Evolutionary conservation across 2,329 filamentous ascomycete genomes (phyloP).

Genomic region (Pyrenochaeta sp.): DNA sequence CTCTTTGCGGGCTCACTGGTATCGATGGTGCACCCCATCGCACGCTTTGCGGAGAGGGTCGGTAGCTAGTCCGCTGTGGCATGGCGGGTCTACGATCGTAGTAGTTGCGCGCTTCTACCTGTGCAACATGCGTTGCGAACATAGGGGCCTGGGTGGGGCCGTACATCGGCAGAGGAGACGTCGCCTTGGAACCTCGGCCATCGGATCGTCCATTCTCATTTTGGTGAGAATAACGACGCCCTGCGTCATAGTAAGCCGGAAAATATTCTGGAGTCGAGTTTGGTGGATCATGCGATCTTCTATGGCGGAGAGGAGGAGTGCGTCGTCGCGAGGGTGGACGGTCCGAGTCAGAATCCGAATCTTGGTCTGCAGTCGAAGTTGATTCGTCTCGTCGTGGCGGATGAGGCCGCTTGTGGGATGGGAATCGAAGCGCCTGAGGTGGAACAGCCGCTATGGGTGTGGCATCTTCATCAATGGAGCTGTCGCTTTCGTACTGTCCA

Average conservation of each 20-base stretch:
- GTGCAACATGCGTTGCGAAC: slow-evolving; percentile 56
- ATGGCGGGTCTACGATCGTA: slow-evolving; percentile 39
- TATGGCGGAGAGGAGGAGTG: slow-evolving; percentile 47
- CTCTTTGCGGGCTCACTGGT: slow-evolving; percentile 27
- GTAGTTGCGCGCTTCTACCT: slow-evolving; percentile 44
- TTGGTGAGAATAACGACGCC: slow-evolving; percentile 38
- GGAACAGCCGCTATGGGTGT: slow-evolving; percentile 36
- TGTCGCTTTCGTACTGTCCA: slow-evolving; percentile 37
- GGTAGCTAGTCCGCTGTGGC: slow-evolving; percentile 34
- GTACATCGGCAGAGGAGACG: slow-evolving; percentile 45
- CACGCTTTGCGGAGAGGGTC: slow-evolving; percentile 26
- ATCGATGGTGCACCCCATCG: slow-evolving; percentile 30
- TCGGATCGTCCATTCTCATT: slow-evolving; percentile 18
- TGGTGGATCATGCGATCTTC: slow-evolving; percentile 53
- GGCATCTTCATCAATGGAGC: slow-evolving; percentile 37
- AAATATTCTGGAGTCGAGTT: slow-evolving; percentile 49
- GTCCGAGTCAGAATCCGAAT: slow-evolving; percentile 42
- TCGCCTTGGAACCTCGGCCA: slow-evolving; percentile 23
- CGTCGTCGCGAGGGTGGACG: slow-evolving; percentile 31
- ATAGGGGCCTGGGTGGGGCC: slow-evolving; percentile 55
- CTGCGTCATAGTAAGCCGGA: slow-evolving; percentile 39
- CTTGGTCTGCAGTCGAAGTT: slow-evolving; percentile 40
- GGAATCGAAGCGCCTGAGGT: slow-evolving; percentile 29
- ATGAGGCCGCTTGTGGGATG: slow-evolving; percentile 41
- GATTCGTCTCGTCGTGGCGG: slow-evolving; percentile 44